These are phyloP conservation scores for Trichoderma asperellum DNA, from an alignment of 2,329 filamentous ascomycete genomes.

Conservation along the genomic window DNA sequence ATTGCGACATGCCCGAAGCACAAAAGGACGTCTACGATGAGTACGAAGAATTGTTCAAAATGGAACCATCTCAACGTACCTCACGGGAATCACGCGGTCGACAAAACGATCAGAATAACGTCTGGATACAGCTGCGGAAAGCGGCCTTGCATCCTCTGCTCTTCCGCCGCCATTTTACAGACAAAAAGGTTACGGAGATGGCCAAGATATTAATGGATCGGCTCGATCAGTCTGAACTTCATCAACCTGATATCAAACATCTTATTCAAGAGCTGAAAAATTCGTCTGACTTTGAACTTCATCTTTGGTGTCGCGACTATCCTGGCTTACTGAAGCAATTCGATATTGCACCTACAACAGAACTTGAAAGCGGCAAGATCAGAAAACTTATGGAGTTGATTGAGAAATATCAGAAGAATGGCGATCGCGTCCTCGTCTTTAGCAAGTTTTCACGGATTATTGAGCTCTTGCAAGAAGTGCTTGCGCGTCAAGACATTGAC, in stretches of 20 bases:
- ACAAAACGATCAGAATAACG: constrained; percentile 64
- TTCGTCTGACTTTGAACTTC: constrained; percentile 67
- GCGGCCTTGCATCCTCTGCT: constrained; percentile 90
- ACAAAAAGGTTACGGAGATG: constrained; percentile 77
- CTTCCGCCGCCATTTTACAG: constrained; percentile 78
- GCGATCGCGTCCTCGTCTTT: constrained; percentile 88
- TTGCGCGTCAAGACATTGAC: constrained; percentile 71
- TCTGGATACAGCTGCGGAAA: constrained; percentile 89
- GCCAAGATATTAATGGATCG: constrained; percentile 74
- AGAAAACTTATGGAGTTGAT: constrained; percentile 76
- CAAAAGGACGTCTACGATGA: constrained; percentile 76
- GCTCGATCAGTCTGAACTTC: constrained; percentile 59
- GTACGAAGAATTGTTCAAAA: constrained; percentile 65
- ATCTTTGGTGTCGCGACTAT: constrained; percentile 67
- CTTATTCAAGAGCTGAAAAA: constrained; percentile 60
- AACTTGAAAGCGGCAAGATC: constrained; percentile 80
- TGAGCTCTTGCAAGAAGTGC: constrained; percentile 83
- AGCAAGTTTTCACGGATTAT: constrained; percentile 91
- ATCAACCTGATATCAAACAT: constrained; percentile 56
- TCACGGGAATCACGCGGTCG: constrained; percentile 51
- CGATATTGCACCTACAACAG: constrained; percentile 57
- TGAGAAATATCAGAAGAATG: constrained; percentile 71
- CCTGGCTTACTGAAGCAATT: constrained; percentile 54
- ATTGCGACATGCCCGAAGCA: constrained; percentile 74
- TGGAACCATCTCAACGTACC: constrained; percentile 59